Conservation (phyloP, 805 yeast species). For the Tetrapisispora nanseiensis region DNA sequence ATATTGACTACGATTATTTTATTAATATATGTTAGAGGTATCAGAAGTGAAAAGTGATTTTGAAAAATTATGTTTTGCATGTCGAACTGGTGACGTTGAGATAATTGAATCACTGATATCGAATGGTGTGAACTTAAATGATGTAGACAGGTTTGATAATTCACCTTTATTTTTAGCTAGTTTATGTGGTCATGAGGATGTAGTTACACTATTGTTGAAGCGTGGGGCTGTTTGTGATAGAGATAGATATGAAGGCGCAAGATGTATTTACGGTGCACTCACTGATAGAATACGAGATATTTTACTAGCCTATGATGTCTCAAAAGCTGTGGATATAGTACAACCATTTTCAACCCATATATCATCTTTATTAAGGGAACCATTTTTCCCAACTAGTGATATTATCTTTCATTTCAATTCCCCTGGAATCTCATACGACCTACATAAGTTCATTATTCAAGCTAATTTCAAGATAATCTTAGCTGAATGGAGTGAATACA, state of each 20-base stretch:
- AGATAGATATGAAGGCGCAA: constrained; percentile 73
- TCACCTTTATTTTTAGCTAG: constrained; percentile 67
- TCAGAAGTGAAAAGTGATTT: constrained; percentile 20
- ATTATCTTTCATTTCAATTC: constrained; percentile 11
- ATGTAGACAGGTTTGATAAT: constrained; percentile 62
- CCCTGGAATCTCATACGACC: constrained; percentile 7
- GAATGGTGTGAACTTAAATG: constrained; percentile 38
- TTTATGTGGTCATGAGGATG: constrained; percentile 59
- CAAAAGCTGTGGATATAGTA: constrained; percentile 54
- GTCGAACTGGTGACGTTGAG: constrained; percentile 60
- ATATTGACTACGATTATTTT: too few species aligned
- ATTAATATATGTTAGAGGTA: too few species aligned
- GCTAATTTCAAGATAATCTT: constrained; percentile 30
- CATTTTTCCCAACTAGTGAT: constrained; percentile 20
- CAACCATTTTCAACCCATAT: constrained; percentile 71
- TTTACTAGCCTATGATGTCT: constrained; percentile 50
- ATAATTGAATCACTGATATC: constrained; percentile 48
- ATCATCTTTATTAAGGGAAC: constrained; percentile 31
- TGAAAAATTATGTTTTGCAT: constrained; percentile 49
- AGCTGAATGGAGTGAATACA: background rate
- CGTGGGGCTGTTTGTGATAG: constrained; percentile 71
- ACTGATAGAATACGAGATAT: constrained; percentile 54
- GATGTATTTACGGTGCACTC: constrained; percentile 70
- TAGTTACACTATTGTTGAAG: constrained; percentile 51
- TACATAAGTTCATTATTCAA: constrained; percentile 36